Base-by-base conservation (phyloP, 2,329 filamentous ascomycete species). In the Seiridium cupressi region DNA sequence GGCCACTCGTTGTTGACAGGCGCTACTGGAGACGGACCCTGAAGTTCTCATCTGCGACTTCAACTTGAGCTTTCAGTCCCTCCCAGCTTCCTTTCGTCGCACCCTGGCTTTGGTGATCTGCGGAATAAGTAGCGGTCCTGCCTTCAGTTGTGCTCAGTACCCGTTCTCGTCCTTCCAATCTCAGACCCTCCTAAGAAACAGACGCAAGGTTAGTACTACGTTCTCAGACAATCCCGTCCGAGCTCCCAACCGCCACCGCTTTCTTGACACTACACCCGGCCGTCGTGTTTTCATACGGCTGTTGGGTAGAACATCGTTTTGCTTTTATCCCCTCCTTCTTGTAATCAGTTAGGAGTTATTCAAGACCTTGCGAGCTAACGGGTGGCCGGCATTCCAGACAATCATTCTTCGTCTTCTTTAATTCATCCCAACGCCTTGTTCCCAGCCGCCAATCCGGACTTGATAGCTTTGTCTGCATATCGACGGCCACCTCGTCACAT, bases 1-100 rank as follows among this genome's bases (percentile, higher is more conserved):
- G 69, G 61, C 62, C 62, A 42, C 60, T 58, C 55, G 57, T 70
- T 72, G 69, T 71, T 70, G 69, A 71, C 68, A 66, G 54, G 55
- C 38, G 38, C 47, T 35, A 53, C 11, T 5, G 11, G 10, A 40
- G 34, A 38, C 10, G 8, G 8, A 36, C 26, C 47, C 13, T 8
- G 11, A 8, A 11, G 47, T 49, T 32, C 34, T 53, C 49, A 35
- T 13, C 11, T 53, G 49, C 34, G 32, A 44, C 42, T 44, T 44
- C 11, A 38, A 26, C 18, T 26, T 26, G 18, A 26, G 18, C 18
- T 26, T 26, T 26, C 18, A 26, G 18, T 26, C 18, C 18, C 18
- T 26, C 18, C 18, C 18, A 26, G 18, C 18, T 26, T 26, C 18
- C 18, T 26, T 26, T 26, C 18, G 18, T 26, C 18, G 18, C 2